phyloP scores from a whole-genome alignment of 2,329 filamentous ascomycete genomes.

The Samsoniella hepiali region DNA sequence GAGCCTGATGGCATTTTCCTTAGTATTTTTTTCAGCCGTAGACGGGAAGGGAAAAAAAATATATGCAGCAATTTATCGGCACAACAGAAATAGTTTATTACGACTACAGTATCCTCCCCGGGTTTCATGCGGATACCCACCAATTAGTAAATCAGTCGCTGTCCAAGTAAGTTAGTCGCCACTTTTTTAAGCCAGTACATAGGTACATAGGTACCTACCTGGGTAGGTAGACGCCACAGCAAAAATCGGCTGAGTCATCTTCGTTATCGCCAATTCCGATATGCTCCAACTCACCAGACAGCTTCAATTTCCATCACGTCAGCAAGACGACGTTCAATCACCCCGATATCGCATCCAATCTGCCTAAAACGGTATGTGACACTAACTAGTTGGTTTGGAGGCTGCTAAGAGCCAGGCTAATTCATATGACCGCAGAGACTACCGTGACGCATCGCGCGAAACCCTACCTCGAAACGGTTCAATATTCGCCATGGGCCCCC shows the following conservation, averaged over 20 bases:
- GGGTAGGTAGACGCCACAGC: no score
- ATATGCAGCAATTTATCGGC: no score
- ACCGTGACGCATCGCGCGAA: conserved; percentile 3
- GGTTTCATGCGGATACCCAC: no score
- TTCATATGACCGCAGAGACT: not conserved
- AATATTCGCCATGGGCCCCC: conserved; percentile 30
- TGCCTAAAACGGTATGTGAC: not conserved
- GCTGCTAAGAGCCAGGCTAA: not conserved
- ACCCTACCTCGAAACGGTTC: not conserved
- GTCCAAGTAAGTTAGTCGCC: not conserved
- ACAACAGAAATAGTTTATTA: no score
- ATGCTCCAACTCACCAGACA: not conserved
- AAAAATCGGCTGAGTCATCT: conserved; percentile 7
- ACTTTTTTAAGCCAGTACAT: not conserved
- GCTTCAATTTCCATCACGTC: not conserved
- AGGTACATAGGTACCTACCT: no score
- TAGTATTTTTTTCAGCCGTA: no score
- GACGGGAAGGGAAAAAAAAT: no score
- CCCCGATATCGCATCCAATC: not conserved
- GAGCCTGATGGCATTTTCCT: no score
- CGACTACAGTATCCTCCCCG: no score
- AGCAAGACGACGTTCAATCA: not conserved
- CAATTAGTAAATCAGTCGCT: no score
- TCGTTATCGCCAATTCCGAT: not conserved
- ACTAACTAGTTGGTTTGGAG: fast-evolving